phyloP scores from a whole-genome alignment of 495 filamentous ascomycete species.

The Halenospora varia region DNA sequence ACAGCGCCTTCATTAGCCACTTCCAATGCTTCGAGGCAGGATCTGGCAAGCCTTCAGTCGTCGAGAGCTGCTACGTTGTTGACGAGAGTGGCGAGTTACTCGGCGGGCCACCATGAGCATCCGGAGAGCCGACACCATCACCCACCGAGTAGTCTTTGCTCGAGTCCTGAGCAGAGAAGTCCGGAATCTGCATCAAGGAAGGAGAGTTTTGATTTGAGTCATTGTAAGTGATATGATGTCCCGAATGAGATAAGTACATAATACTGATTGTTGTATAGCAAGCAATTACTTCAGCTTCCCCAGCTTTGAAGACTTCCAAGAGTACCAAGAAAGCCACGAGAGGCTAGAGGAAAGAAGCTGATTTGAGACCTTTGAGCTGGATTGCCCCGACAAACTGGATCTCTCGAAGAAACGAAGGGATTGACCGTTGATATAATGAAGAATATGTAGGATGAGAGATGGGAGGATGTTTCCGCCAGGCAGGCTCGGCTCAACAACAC shows the following conservation, averaged over 20 bases:
- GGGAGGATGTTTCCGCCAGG: no score
- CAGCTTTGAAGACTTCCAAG: constrained; percentile 42
- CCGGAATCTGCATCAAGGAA: constrained; percentile 17
- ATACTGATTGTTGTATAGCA: constrained; percentile 4
- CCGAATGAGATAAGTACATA: background rate
- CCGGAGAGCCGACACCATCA: background rate
- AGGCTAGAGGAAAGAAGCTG: constrained; percentile 6
- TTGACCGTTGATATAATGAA: no score
- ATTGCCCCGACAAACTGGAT: no score
- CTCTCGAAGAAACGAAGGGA: no score
- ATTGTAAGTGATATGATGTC: constrained; percentile 12
- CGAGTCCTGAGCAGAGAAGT: constrained; percentile 16
- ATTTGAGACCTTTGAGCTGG: no score
- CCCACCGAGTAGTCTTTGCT: constrained; percentile 12
- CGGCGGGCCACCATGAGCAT: constrained; percentile 18
- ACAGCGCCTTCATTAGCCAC: constrained; percentile 53
- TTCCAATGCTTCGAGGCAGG: constrained; percentile 45
- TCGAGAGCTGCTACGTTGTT: constrained; percentile 47
- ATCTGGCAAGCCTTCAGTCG: constrained; percentile 40
- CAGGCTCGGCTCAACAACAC: no score
- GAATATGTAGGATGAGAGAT: no score
- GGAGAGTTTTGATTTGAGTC: constrained; percentile 30
- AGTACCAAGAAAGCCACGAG: constrained; percentile 25
- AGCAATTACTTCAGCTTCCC: constrained; percentile 54
- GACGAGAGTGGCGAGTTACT: constrained; percentile 45